Conservation (phyloP, 2,329 filamentous ascomycete genomes). For the Colletotrichum lupini region DNA sequence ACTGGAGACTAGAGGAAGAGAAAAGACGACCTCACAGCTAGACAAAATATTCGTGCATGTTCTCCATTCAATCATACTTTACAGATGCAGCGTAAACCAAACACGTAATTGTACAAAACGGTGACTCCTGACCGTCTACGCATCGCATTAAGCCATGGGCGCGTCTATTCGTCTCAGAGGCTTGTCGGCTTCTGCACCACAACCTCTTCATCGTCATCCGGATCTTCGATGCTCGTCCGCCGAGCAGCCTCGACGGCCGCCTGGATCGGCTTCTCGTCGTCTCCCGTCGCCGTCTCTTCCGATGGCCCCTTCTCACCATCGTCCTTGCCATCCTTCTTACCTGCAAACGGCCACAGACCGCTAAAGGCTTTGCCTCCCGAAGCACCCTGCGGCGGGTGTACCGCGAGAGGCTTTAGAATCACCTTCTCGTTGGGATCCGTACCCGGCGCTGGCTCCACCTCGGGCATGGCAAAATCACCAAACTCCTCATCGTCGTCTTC, state of each 20-base stretch:
- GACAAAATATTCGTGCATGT: background rate
- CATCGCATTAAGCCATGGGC: background rate
- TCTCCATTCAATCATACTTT: constrained; percentile 28
- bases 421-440: constrained; percentile 50
- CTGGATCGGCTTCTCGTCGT: constrained; percentile 56
- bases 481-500: constrained; percentile 72
- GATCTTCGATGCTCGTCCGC: constrained; percentile 69
- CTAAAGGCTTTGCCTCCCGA: constrained; percentile 52
- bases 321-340: constrained; percentile 46
- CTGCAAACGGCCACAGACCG: constrained; percentile 68
- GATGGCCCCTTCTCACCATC: constrained; percentile 41
- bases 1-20: background rate
- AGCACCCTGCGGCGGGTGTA: constrained; percentile 60
- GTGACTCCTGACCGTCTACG: constrained; percentile 4
- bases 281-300: constrained; percentile 42
- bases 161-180: constrained; percentile 22
- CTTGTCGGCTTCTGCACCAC: constrained; percentile 39
- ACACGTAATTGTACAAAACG: constrained; percentile 33
- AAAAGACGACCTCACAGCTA: background rate
- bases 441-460: constrained; percentile 52
- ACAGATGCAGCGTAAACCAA: constrained; percentile 32
- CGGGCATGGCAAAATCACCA: constrained; percentile 76
- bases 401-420: constrained; percentile 65
- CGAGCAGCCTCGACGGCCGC: constrained; percentile 63
- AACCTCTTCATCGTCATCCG: constrained; percentile 64